Evolutionary conservation across 2,329 filamentous ascomycete genomes (phyloP).

Genomic region (Nemania abortiva): DNA sequence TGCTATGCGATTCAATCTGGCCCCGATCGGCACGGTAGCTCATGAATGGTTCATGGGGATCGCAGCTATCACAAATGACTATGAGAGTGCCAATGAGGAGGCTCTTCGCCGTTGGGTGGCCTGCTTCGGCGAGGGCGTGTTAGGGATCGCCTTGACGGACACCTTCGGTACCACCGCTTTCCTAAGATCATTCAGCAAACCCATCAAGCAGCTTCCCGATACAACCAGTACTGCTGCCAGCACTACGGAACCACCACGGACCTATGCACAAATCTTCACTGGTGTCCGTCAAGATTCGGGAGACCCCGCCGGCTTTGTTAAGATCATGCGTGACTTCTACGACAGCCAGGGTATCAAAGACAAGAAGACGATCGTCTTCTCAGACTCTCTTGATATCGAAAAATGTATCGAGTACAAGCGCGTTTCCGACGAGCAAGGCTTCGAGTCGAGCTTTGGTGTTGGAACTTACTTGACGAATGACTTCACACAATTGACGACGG

Average conservation of each 20-base stretch:
- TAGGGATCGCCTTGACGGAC: slow-evolving; percentile 92
- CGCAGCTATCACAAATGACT: slow-evolving; percentile 89
- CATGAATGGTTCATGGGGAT: slow-evolving; percentile 99
- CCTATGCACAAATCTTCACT: slow-evolving; percentile 84
- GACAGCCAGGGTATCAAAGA: slow-evolving; percentile 78
- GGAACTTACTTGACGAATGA: slow-evolving; percentile 98
- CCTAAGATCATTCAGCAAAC: slow-evolving; percentile 82
- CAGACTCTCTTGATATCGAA: slow-evolving; percentile 92
- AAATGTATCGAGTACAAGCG: slow-evolving; percentile 90
- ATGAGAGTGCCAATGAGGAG: slow-evolving; percentile 84
- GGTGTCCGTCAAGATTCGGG: slow-evolving; percentile 93
- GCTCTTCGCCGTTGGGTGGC: slow-evolving; percentile 90
- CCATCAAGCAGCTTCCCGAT: slow-evolving; percentile 61
- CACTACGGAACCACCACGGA: slow-evolving; percentile 61
- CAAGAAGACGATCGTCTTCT: slow-evolving; percentile 93
- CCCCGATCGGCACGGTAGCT: slow-evolving; percentile 87
- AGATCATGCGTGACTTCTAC: slow-evolving; percentile 85
- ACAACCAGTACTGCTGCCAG: slow-evolving; percentile 53
- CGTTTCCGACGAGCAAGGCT: slow-evolving; percentile 81
- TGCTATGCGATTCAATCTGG: slow-evolving; percentile 89
- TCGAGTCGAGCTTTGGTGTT: slow-evolving; percentile 90
- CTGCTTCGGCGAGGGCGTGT: slow-evolving; percentile 86
- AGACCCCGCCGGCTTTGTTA: slow-evolving; percentile 83
- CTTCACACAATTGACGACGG: slow-evolving; percentile 77
- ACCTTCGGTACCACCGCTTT: slow-evolving; percentile 95